A percentile compares a stretch with the other conserved stretches of the same genome.
These are phyloP conservation scores for Phytophthora citrophthora DNA, from an alignment of 352 stramenopile species.

Conservation along the genomic window DNA sequence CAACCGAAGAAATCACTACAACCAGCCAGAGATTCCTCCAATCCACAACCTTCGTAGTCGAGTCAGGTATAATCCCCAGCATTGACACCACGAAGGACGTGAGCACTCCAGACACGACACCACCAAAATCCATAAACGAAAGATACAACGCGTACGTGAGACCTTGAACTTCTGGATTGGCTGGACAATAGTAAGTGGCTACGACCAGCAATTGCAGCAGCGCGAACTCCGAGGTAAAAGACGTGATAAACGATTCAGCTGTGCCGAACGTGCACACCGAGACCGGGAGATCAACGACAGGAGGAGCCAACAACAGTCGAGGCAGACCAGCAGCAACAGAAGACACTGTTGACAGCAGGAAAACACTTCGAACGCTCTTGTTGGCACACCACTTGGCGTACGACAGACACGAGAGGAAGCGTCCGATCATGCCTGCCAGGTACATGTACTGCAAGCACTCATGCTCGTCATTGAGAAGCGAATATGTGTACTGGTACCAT, in stretches of 20 bases:
- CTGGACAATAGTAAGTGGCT: constrained; percentile 82
- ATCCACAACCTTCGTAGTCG: constrained; percentile 57
- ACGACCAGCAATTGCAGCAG: constrained; percentile 83
- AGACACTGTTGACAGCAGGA: constrained; percentile 76
- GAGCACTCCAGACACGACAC: constrained; percentile 71
- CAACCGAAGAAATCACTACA: constrained; percentile 58
- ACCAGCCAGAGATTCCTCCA: constrained; percentile 70
- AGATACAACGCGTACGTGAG: constrained; percentile 84
- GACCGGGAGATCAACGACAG: constrained; percentile 54
- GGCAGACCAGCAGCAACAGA: constrained; percentile 69
- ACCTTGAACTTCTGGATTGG: constrained; percentile 59
- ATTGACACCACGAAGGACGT: constrained; percentile 58
- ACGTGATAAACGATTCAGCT: constrained; percentile 75
- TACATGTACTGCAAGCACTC: constrained; percentile 82
- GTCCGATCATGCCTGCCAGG: constrained; percentile 68
- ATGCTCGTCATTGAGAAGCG: constrained; percentile 54
- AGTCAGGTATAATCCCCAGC: constrained; percentile 67
- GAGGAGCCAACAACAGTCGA: constrained; percentile 66
- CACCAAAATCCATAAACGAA: constrained; percentile 89
- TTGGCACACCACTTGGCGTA: constrained; percentile 76
- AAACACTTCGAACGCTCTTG: constrained; percentile 72
- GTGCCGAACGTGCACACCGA: constrained; percentile 75
- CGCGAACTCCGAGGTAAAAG: constrained; percentile 83
- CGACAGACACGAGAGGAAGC: constrained; percentile 76
- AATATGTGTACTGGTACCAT: constrained; percentile 87